A percentile compares a stretch with the other conserved stretches of the same genome.
These are phyloP conservation scores for Lasiosphaeria hispida DNA, from an alignment of 495 filamentous ascomycete species.

Conservation along the genomic window DNA sequence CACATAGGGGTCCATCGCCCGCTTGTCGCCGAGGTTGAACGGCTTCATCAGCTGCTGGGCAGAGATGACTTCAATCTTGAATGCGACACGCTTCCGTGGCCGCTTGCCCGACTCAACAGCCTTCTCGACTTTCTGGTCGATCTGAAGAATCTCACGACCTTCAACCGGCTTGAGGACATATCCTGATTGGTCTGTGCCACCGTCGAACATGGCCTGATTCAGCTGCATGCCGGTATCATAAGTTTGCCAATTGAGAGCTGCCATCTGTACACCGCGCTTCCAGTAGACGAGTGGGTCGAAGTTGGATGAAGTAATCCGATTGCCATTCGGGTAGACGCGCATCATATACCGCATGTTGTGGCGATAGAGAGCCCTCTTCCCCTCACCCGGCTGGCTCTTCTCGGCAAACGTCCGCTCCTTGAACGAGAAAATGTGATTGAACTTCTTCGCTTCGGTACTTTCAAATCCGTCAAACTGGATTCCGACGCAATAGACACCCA, in stretches of 20 bases:
- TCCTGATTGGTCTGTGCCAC: slow-evolving; percentile 79
- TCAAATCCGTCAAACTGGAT: slow-evolving; percentile 79
- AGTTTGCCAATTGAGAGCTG: slow-evolving; percentile 96
- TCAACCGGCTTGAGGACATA: slow-evolving; percentile 92
- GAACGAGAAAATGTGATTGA: slow-evolving; percentile 93
- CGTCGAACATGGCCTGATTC: slow-evolving; percentile 98
- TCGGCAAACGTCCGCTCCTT: slow-evolving; percentile 79
- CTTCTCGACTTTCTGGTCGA: slow-evolving; percentile 44
- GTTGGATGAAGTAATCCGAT: slow-evolving; percentile 80
- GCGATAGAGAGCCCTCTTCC: slow-evolving; percentile 70
- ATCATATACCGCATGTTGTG: slow-evolving; percentile 93
- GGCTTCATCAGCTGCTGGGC: slow-evolving; percentile 92
- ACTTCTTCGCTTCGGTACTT: slow-evolving; percentile 70
- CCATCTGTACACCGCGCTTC: slow-evolving; percentile 95
- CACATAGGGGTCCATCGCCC: slow-evolving; percentile 84
- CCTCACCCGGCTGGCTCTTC: slow-evolving; percentile 66
- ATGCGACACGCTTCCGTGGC: slow-evolving; percentile 73
- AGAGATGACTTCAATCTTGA: slow-evolving; percentile 84
- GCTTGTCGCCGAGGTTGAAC: slow-evolving; percentile 62
- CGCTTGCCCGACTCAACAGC: slow-evolving; percentile 50
- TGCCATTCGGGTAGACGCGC: slow-evolving; percentile 83
- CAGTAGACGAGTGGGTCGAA: slow-evolving; percentile 91
- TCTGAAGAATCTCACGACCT: slow-evolving; percentile 59
- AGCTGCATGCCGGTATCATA: slow-evolving; percentile 92
- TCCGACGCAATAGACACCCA: slow-evolving; percentile 86